Conservation (phyloP, 2,329 filamentous ascomycete species). For the Dactylellina sp. region DNA sequence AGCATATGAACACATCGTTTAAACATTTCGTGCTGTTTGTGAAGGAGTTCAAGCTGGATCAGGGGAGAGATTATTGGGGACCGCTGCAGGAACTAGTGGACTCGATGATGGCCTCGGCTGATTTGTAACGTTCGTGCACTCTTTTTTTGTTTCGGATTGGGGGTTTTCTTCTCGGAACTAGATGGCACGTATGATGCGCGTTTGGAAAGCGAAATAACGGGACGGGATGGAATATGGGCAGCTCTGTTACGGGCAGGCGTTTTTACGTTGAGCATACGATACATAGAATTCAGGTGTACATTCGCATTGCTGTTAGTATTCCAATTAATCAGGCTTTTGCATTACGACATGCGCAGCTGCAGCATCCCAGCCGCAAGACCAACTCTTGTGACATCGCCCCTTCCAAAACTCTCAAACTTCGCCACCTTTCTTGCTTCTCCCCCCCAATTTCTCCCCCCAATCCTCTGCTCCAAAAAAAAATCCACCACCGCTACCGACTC, state of each 20-base stretch:
- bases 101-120: constrained; percentile 74
- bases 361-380: too few relatives aligned
- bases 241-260: too few relatives aligned
- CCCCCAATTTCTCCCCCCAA: neutral
- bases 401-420: constrained; percentile 32
- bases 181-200: neutral
- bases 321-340: too few relatives aligned
- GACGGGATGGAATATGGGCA: neutral
- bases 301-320: too few relatives aligned
- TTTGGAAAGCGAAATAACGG: neutral
- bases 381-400: constrained; percentile 28
- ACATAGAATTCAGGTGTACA: too few relatives aligned
- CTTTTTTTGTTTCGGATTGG: neutral
- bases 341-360: too few relatives aligned
- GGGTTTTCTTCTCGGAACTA: neutral
- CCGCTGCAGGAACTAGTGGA: constrained; percentile 95
- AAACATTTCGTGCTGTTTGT: constrained; percentile 99
- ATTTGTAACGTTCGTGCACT: constrained; percentile 13
- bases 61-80: constrained; percentile 96
- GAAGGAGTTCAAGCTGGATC: constrained; percentile 92
- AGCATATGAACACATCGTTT: constrained; percentile 98
- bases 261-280: too few relatives aligned
- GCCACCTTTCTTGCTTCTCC: constrained; percentile 12
- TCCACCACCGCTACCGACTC: constrained; percentile 13
- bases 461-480: constrained; percentile 18